These are phyloP conservation scores for Viola odorata DNA, from an alignment of 345 rosid genomes.

Conservation along the genomic window DNA sequence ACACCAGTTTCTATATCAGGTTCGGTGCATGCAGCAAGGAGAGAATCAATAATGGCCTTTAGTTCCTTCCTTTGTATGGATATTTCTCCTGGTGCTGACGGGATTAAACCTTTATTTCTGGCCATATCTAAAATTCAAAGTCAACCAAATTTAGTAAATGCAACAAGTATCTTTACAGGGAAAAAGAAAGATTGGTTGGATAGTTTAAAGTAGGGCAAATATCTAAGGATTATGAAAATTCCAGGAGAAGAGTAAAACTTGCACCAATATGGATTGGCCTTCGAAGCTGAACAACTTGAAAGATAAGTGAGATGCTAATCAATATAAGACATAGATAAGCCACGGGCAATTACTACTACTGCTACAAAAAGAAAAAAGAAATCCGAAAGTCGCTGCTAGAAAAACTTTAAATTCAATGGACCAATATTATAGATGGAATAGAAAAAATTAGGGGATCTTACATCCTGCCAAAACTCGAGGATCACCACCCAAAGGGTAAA, in stretches of 20 bases:
- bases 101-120: conserved; percentile 92
- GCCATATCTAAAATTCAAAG: conserved; percentile 69
- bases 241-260: too few species aligned
- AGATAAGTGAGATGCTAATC: too few species aligned
- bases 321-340: too few species aligned
- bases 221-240: background rate
- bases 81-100: conserved; percentile 95
- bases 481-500: conserved; percentile 94
- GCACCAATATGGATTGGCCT: too few species aligned
- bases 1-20: conserved; percentile 70
- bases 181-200: background rate
- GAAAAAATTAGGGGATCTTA: conserved; percentile 40
- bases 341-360: too few species aligned
- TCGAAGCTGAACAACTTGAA: too few species aligned
- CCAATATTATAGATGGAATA: background rate
- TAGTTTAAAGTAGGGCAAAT: background rate
- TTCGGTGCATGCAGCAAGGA: conserved; percentile 90
- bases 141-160: background rate
- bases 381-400: background rate
- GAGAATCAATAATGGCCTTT: conserved; percentile 90
- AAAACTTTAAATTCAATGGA: background rate
- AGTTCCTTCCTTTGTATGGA: conserved; percentile 79
- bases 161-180: background rate
- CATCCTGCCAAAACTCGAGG: conserved; percentile 94
- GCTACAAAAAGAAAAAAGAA: too few species aligned